These are phyloP conservation scores for Pontederia paniculata DNA, from an alignment of 176 grass and related monocot genomes.

Conservation along the genomic window DNA sequence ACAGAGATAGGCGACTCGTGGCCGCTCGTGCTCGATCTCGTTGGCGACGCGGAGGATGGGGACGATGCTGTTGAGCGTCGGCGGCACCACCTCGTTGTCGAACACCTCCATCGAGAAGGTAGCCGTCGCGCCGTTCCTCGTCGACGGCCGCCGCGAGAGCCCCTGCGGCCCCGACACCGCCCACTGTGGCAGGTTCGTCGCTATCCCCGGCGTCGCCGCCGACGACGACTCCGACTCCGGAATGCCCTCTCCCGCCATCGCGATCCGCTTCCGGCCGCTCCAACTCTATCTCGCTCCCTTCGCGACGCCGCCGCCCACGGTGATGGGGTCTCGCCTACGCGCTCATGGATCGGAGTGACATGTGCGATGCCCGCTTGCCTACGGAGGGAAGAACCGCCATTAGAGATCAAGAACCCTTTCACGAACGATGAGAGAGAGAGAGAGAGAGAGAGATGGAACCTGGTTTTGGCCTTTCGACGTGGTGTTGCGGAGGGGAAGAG, in stretches of 20 bases:
- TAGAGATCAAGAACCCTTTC: too few species aligned
- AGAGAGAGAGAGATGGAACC: too few species aligned
- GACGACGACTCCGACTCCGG: not conserved
- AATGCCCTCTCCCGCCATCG: not conserved
- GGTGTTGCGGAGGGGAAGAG: too few species aligned
- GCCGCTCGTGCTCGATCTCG: constrained; percentile 52
- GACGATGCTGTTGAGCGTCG: constrained; percentile 51
- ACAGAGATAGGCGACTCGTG: constrained; percentile 78
- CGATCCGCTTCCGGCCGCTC: not conserved
- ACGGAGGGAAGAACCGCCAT: too few species aligned
- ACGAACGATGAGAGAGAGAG: too few species aligned
- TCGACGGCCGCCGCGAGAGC: constrained; percentile 47
- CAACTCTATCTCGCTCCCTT: not conserved
- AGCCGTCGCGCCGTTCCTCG: constrained; percentile 35
- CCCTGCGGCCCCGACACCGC: constrained; percentile 21
- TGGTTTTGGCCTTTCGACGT: too few species aligned
- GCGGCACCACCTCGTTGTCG: constrained; percentile 69
- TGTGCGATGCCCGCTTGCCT: too few species aligned
- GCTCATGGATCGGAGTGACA: too few species aligned
- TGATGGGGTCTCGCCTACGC: too few species aligned
- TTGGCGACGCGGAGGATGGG: constrained; percentile 78
- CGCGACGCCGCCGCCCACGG: not conserved
- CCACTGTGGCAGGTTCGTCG: constrained; percentile 1
- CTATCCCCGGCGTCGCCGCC: constrained; percentile 1
- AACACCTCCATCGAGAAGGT: constrained; percentile 25